Conservation (phyloP, 169 alveolate species). For the Eimeria mitis region DNA sequence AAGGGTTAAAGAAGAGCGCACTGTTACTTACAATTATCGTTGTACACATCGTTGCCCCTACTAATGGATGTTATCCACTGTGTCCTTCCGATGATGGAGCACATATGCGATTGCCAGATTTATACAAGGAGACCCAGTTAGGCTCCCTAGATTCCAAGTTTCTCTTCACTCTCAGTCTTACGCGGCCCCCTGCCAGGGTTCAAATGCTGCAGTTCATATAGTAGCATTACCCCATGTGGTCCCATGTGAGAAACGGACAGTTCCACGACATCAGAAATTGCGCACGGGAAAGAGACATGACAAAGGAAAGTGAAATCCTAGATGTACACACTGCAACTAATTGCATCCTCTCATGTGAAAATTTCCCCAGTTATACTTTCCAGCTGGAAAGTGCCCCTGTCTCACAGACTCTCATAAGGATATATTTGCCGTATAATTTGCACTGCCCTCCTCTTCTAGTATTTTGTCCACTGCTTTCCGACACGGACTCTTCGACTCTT, state of each 20-base stretch:
- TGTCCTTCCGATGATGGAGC: background rate
- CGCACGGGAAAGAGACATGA: background rate
- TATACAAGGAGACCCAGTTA: background rate
- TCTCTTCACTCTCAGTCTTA: background rate
- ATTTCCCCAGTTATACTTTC: background rate
- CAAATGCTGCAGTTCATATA: background rate
- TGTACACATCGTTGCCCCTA: too few species aligned
- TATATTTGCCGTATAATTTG: background rate
- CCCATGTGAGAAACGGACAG: background rate
- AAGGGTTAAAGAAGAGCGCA: too few species aligned
- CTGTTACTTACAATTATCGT: too few species aligned
- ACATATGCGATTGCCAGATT: background rate
- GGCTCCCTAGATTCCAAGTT: background rate
- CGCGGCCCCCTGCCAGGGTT: background rate
- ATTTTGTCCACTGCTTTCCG: background rate
- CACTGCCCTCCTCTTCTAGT: background rate
- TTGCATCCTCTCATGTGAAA: background rate
- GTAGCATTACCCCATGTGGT: background rate
- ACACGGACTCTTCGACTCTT: background rate
- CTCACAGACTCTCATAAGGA: background rate
- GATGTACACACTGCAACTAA: background rate
- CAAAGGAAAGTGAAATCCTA: background rate
- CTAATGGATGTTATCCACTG: background rate
- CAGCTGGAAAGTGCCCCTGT: background rate
- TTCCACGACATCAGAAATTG: background rate